phyloP scores from a whole-genome alignment of 1,284 basidiomycete species.

The Flammula alnicola region DNA sequence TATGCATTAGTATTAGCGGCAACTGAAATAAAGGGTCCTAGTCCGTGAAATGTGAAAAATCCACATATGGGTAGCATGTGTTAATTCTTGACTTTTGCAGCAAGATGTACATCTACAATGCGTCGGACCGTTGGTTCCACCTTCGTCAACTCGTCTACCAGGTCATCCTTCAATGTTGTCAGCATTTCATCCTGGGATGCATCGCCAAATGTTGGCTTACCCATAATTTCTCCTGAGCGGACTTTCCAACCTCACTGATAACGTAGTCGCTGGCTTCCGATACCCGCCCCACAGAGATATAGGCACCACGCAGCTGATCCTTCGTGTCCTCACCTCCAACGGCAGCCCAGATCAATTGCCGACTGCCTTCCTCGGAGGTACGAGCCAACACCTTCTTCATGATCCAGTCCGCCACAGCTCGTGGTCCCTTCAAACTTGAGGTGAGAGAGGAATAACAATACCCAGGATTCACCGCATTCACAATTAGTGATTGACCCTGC shows the following conservation, averaged over 20 bases:
- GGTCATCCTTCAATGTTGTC: constrained; percentile 31
- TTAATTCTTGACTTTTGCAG: too few relatives aligned
- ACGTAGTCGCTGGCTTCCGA: constrained; percentile 50
- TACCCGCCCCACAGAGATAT: constrained; percentile 25
- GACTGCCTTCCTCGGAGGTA: constrained; percentile 45
- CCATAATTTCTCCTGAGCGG: constrained; percentile 46
- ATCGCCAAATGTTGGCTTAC: constrained; percentile 29
- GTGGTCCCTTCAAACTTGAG: constrained; percentile 27
- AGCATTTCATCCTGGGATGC: not conserved
- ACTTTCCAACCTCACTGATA: constrained; percentile 44
- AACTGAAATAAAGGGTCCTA: too few relatives aligned
- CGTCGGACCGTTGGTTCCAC: constrained; percentile 24
- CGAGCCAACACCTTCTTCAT: constrained; percentile 35
- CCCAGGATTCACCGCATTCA: constrained; percentile 48
- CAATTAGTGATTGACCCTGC: constrained; percentile 36
- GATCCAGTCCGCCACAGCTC: constrained; percentile 19
- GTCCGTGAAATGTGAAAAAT: too few relatives aligned
- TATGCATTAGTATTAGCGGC: too few relatives aligned
- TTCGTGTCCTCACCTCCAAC: constrained; percentile 40
- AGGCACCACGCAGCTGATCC: constrained; percentile 31
- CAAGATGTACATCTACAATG: too few relatives aligned
- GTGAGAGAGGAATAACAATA: constrained; percentile 50
- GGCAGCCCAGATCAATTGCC: constrained; percentile 47
- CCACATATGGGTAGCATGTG: too few relatives aligned
- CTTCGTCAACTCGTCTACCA: constrained; percentile 33